Base-by-base conservation (phyloP, 352 stramenopile species). In the Pythium biforme region DNA sequence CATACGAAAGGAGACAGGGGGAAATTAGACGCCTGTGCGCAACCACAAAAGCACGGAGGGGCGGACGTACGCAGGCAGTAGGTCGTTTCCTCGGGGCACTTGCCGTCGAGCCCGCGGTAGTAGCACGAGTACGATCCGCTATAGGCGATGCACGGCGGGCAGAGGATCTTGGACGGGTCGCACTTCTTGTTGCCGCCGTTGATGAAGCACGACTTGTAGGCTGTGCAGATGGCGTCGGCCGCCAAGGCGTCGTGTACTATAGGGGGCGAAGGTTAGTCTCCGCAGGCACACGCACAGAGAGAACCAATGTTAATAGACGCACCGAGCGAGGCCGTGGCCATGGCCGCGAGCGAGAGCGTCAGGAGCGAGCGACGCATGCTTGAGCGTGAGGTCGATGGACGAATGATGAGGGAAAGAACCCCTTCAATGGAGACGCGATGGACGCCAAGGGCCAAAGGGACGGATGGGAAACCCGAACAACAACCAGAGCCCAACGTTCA, bases 71-170 rank as follows among this genome's bases (percentile, higher is more conserved):
- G 26, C 8, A 33, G n/a, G 40, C 58, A 65, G 37, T 58, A 34
- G 8, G 49, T 65, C 7, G 58, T 65, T 17, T 46, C 58, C 7
- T 26, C 15, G 6, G 58, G 58, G 20, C 58, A 65, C 25, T 52
- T 53, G 48, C 41, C 41, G 49, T 65, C 27, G 48, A 53, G 37
- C 22, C 51, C 58, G 25, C 40, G 26, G 22, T 57, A 45, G 58
- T 65, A 65, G 58, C 58, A 65, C 39, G 50, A 57, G 49, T 65
- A 65, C 23, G 47, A 58, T 22, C 53, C 51, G 19, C 29, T 59
- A 33, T n/a, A 43, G 37, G 37, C 11, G 37, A 65, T 31, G 40
- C 58, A 65, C n/a, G 58, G 48, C 31, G 58, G 58, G 49, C 58
- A 65, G 4, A 46, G 39, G 29, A 22, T 59, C 34, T 50, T 65